Conservation (phyloP, 1,139 yeast species). For the Diutina catenulata region DNA sequence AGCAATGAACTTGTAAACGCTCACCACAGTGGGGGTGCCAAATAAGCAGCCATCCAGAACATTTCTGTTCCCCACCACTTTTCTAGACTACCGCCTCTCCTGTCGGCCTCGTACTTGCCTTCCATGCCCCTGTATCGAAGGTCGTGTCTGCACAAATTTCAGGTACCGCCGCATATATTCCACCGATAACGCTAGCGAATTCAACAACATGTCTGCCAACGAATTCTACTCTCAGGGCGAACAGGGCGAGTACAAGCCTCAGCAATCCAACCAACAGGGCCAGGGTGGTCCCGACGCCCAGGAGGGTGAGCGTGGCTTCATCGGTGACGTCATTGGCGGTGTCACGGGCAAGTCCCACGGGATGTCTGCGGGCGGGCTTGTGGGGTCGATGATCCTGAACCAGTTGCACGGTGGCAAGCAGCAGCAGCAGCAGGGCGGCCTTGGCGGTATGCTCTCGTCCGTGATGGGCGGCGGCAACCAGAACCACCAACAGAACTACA, state of each 20-base stretch:
- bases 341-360: background rate
- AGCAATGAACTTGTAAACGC: too few species aligned
- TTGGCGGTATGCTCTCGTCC: background rate
- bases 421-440: background rate
- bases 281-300: too few species aligned
- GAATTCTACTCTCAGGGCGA: conserved; percentile 1
- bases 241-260: conserved; percentile 1
- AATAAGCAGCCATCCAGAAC: too few species aligned
- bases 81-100: too few species aligned
- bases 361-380: background rate
- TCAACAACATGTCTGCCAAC: conserved; percentile 2
- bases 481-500: background rate
- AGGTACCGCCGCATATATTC: background rate
- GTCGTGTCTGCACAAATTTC: too few species aligned
- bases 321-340: conserved; percentile 5
- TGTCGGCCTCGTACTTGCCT: too few species aligned
- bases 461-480: background rate
- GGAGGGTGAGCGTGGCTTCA: background rate
- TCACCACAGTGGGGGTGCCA: too few species aligned
- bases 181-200: too few species aligned
- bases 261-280: background rate
- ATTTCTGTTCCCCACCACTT: too few species aligned
- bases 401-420: background rate
- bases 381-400: background rate
- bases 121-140: too few species aligned